These are phyloP conservation scores for Bisporella sp. DNA, from an alignment of 2,329 filamentous ascomycete genomes.

Conservation along the genomic window DNA sequence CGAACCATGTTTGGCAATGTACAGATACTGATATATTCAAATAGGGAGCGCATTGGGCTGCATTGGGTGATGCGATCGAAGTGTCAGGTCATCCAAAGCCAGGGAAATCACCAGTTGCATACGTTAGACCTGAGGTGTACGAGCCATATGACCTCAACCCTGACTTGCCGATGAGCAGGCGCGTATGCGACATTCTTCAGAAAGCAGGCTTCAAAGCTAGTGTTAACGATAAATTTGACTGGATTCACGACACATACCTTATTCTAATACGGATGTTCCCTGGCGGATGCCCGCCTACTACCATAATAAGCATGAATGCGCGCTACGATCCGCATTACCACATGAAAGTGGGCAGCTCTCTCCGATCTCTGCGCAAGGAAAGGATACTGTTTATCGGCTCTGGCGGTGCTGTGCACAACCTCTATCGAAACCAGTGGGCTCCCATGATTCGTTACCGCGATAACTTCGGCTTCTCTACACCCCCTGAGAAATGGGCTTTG, in stretches of 20 bases:
- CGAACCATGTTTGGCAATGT: not conserved
- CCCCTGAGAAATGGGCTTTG: constrained; percentile 52
- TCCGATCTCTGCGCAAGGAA: constrained; percentile 46
- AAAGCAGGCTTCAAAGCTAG: constrained; percentile 45
- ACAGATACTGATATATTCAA: constrained; percentile 1
- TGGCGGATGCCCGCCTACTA: constrained; percentile 51
- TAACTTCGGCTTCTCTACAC: constrained; percentile 51
- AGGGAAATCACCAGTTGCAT: constrained; percentile 54
- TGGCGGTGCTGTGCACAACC: constrained; percentile 60
- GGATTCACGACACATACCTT: constrained; percentile 65
- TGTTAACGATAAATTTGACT: constrained; percentile 50
- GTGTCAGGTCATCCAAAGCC: constrained; percentile 53
- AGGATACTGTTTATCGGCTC: constrained; percentile 48
- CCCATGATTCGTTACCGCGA: constrained; percentile 49
- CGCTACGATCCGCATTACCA: constrained; percentile 48
- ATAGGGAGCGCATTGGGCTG: constrained; percentile 58
- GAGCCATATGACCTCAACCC: constrained; percentile 51
- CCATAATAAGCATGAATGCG: constrained; percentile 45
- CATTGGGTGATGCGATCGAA: constrained; percentile 44
- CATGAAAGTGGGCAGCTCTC: constrained; percentile 45
- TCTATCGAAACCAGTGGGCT: constrained; percentile 58
- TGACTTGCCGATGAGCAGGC: constrained; percentile 43
- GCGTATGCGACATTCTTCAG: constrained; percentile 41
- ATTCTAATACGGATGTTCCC: constrained; percentile 64
- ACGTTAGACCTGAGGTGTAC: constrained; percentile 58